A percentile compares a stretch with the other conserved stretches of the same genome.
phyloP scores from a whole-genome alignment of 257 asterid species.

The Prunella vulgaris region DNA sequence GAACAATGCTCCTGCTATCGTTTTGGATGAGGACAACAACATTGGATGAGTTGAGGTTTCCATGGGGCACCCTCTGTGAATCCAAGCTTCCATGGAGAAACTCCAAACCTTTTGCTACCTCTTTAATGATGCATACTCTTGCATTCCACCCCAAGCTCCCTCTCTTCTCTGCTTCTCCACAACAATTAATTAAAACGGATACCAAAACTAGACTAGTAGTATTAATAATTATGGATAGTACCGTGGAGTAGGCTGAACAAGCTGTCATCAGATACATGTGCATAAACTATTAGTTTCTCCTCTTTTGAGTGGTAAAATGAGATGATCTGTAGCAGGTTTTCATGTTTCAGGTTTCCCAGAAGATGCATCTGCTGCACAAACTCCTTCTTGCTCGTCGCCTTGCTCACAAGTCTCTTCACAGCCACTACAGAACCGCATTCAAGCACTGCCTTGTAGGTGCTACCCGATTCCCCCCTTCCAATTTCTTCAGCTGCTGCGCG shows the following conservation, averaged over 20 bases:
- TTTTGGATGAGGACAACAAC: conserved; percentile 28
- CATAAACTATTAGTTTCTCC: conserved; percentile 63
- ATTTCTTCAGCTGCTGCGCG: conserved; percentile 62
- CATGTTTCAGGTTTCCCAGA: conserved; percentile 48
- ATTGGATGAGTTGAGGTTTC: conserved; percentile 62
- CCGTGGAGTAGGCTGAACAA: conserved; percentile 61
- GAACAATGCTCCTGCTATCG: not conserved
- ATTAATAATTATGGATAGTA: too few relatives aligned
- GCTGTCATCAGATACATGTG: conserved; percentile 40
- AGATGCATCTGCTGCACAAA: conserved; percentile 52
- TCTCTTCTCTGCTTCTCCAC: conserved; percentile 38
- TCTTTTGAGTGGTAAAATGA: conserved; percentile 55
- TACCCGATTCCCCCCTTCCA: conserved; percentile 56
- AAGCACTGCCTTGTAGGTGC: conserved; percentile 60
- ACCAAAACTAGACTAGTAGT: too few relatives aligned
- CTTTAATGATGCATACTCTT: conserved; percentile 51
- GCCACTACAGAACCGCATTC: conserved; percentile 57
- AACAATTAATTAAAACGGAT: not conserved
- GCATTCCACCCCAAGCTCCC: conserved; percentile 54
- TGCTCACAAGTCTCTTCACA: conserved; percentile 53
- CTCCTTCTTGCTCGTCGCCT: conserved; percentile 44
- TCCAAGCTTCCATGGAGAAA: conserved; percentile 41
- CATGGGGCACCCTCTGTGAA: conserved; percentile 50
- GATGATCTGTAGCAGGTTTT: conserved; percentile 46
- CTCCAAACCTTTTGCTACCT: conserved; percentile 45